Evolutionary conservation across 768 basidiomycete genomes (phyloP).

Genomic region (Lactarius hengduanensis): DNA sequence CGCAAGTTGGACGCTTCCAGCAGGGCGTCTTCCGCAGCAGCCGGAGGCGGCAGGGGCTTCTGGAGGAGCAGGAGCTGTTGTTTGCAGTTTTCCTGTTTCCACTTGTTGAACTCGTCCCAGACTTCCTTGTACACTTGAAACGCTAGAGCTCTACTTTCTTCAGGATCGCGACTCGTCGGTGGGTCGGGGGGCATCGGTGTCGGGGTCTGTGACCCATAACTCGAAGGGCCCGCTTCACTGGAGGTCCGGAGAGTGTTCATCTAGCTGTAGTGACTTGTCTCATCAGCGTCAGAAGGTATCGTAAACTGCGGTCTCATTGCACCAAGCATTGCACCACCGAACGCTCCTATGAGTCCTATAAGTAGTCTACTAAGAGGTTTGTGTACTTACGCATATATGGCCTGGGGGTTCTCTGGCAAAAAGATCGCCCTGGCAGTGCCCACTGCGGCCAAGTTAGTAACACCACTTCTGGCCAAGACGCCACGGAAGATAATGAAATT

Average conservation of each 20-base stretch:
- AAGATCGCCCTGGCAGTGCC: background rate
- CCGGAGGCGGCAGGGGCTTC: conserved; percentile 18
- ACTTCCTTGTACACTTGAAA: conserved; percentile 29
- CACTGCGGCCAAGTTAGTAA: background rate
- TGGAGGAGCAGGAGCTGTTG: conserved; percentile 24
- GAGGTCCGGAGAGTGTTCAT: background rate
- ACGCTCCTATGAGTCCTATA: background rate
- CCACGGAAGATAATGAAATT: no score
- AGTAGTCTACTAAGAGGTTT: background rate
- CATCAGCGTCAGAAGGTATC: background rate
- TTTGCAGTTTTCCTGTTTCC: conserved; percentile 31
- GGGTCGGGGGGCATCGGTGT: background rate
- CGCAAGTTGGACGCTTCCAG: background rate
- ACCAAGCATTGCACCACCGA: background rate
- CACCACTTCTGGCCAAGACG: background rate
- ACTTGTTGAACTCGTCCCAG: conserved; percentile 33
- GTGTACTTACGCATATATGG: conserved; percentile 2
- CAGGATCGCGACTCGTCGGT: background rate
- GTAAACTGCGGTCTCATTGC: background rate
- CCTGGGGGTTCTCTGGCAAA: background rate
- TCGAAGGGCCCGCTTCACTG: background rate
- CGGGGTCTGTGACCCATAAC: background rate
- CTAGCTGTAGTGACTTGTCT: background rate
- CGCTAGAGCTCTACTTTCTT: conserved; percentile 5
- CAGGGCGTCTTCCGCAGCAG: background rate